These are phyloP conservation scores for Tuber magnatum DNA, from an alignment of 495 filamentous ascomycete species.

Conservation along the genomic window DNA sequence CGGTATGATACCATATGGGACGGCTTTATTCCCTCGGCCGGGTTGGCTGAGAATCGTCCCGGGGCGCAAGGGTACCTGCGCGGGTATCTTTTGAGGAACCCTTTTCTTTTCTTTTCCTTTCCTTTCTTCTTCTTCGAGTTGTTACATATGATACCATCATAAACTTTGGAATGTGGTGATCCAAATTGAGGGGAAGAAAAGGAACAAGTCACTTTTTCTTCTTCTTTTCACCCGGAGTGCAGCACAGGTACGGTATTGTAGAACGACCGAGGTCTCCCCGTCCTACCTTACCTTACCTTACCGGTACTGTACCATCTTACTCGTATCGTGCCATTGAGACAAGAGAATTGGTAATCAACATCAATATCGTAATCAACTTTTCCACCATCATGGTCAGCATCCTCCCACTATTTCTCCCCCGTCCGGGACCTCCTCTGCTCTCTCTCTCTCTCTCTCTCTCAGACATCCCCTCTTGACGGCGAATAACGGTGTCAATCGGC, in stretches of 20 bases:
- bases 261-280: not conserved
- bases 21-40: slow-evolving; percentile 1
- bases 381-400: not conserved
- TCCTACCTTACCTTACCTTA: not conserved
- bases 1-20: not conserved
- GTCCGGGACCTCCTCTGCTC: not conserved
- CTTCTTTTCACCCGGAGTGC: not conserved
- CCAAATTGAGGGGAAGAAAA: not conserved
- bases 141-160: too few relatives aligned
- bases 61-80: slow-evolving; percentile 1
- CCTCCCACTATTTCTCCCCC: not conserved
- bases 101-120: not conserved
- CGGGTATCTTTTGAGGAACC: not conserved
- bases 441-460: not conserved
- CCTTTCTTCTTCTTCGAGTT: not conserved
- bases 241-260: not conserved
- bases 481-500: not conserved
- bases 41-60: not conserved
- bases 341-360: not conserved
- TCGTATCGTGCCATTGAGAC: not conserved
- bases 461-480: not conserved
- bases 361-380: not conserved
- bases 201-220: not conserved
- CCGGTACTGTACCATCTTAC: too few relatives aligned
- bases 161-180: not conserved